Base-by-base conservation (phyloP, 805 yeast species). In the Kuraishia cidri region DNA sequence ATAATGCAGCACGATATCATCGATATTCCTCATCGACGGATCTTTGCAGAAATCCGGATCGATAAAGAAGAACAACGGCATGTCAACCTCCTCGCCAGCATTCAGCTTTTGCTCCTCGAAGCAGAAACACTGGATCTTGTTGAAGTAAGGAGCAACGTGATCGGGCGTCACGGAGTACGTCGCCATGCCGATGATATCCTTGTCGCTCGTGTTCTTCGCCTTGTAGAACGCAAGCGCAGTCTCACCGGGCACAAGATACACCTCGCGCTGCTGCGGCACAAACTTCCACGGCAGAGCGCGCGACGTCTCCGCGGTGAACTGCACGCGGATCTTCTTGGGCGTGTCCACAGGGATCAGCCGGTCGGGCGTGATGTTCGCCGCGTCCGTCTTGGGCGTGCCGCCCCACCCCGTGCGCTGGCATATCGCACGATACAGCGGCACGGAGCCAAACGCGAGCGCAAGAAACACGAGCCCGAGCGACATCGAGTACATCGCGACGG, bases 11-110 rank as follows among this genome's bases (percentile, higher is more conserved):
- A 87, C 85, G 29, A 90, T 73, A 54, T 88, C 95, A 45, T 86
- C 88, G 26, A 88, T 78, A 47, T 85, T 82, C 55, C 88, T 75
- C 94, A 92, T 85, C 22, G 75, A 68, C 4, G 98, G 97, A 52
- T 88, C 97, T 37, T 78, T 75, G 29, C 92, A 92, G 56, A 82
- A 90, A 44, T 88, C 97, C 0, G 97, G 97, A 52, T 88, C 97
- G 29, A 88, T 84, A 56, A 88, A 88, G 70, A 88, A 92, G 61
- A 92, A 92, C 6, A 92, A 85, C 0, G 98, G 98, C 98, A 92
- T 92, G 52, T 92, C 98, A 12, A 92, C 94, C 52, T 92, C 97
- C 58, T 92, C 98, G 6, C 97, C 97, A 3, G 97, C 95, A 35
- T 77, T 70, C 42, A 92, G 64, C 56, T 84, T 73, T 57, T 92